Evolutionary conservation across 192 early-diverging fungal genomes (phyloP).

Genomic region (Kickxella alabastrina): DNA sequence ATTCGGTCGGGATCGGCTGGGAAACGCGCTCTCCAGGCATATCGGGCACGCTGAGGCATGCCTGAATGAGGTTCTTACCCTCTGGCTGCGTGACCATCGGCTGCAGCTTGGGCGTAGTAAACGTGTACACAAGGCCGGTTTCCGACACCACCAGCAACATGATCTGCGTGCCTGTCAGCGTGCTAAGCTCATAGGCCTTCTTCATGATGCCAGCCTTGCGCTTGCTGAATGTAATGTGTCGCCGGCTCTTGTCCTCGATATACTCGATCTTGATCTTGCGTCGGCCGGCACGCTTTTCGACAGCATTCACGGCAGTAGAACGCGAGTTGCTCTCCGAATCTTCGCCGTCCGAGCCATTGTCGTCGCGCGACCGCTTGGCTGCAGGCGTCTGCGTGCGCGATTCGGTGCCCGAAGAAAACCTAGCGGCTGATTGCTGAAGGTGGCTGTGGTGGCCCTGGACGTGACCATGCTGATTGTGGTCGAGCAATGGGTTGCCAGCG

Average conservation of each 20-base stretch:
- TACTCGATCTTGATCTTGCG: constrained; percentile 96
- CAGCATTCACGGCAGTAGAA: constrained; percentile 2
- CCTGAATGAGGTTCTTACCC: constrained; percentile 90
- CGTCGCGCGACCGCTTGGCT: constrained; percentile 49
- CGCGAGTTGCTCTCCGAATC: constrained; percentile 56
- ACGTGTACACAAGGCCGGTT: constrained; percentile 92
- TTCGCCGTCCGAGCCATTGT: constrained; percentile 63
- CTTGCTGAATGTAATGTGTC: constrained; percentile 94
- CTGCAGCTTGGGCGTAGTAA: constrained; percentile 90
- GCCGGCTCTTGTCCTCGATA: constrained; percentile 87
- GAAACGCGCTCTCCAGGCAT: constrained; percentile 40
- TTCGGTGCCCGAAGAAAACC: constrained; percentile 34
- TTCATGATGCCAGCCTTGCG: constrained; percentile 98
- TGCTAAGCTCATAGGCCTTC: constrained; percentile 93
- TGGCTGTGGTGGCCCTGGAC: constrained; percentile 3
- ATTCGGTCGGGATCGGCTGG: constrained; percentile 46
- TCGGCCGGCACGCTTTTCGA: constrained; percentile 69
- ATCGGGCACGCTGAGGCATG: constrained; percentile 88
- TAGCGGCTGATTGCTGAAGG: constrained; percentile 4
- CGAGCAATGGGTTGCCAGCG: constrained; percentile 21
- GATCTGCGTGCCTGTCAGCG: constrained; percentile 92
- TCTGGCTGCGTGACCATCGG: constrained; percentile 87
- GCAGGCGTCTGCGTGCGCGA: constrained; percentile 45
- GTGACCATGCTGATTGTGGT: constrained; percentile 24
- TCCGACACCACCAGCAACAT: constrained; percentile 90